Base-by-base conservation (phyloP, 345 rosid species). In the Lumnitzera littorea region DNA sequence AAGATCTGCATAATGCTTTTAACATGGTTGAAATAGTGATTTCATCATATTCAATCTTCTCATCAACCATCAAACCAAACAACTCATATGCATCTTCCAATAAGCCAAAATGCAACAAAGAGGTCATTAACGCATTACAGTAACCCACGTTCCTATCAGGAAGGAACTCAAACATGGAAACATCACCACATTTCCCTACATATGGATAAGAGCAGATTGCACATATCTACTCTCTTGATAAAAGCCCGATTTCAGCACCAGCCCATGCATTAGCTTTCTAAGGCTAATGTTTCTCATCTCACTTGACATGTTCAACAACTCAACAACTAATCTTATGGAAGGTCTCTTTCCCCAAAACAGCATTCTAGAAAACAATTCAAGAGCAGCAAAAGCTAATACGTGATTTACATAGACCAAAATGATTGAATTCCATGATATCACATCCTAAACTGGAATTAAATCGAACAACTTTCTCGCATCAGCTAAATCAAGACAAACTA, bases 361-460 rank as follows among this genome's bases (percentile, higher is more conserved):
- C 95, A 84, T 91, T 74, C 70, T 74, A 13, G 76, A 61, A 74
- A 91, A 82, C 57, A 84, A 66, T 46, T 72, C 76, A 56, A 78
- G 29, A 51, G 96, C 85, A 60, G 80, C 76, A 61, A 62, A 62
- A 70, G 80, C 63, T 61, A 60, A 61, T n/a, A 71, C 81, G 5
- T 71, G 31, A 65, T 70, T 76, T 0, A 71, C 75, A 64, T 31
- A 70, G 27, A 76, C 79, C 24, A 88, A 74, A 59, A 91, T 70
- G 64, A 86, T 74, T 5, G 91, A 91, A 64, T 91, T 88, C 96
- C 95, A 91, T 0, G 98, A 88, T 55, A 91, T 70, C 36, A 84
- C 83, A 73, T 83, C 88, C 72, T 60, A 59, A 51, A 62, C 65
- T 0, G 67, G 66, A 60, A 91, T 67, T 57, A 63, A 80, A 55